Base-by-base conservation (phyloP, 345 rosid species). In the Noccaea caerulescens region DNA sequence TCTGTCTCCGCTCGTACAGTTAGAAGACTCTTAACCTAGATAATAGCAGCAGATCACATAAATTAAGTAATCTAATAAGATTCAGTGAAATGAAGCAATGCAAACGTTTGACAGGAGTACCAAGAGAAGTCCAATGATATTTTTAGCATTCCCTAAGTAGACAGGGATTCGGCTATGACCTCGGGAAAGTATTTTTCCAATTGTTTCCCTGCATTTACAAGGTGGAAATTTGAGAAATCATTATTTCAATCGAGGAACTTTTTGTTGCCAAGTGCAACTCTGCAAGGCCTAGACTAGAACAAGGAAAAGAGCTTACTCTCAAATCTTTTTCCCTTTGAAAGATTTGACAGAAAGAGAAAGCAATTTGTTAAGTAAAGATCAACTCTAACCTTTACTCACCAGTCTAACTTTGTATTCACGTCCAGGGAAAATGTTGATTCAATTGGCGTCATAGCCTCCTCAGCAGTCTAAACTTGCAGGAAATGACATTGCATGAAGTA, bases 391-490 rank as follows among this genome's bases (percentile, higher is more conserved):
- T 75, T 73, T 53, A 82, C 83, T 82, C 67, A 89, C 96, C 93
- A 89, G 76, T 89, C 86, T 77, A 89, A 66, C 83, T 86, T 89
- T 49, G 91, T 87, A 68, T 86, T 81, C 66, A 89, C 91, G 69
- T 89, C 96, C 71, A 89, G 72, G 12, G 96, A 89, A 80, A 89
- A 89, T 57, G 96, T 83, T 59, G 96, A 89, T 76, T 89, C 96
- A 68, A 89, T 85, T 14, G 96, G 96, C 33, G 93, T 89, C 96
- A 89, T 89, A 67, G 96, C 96, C 78, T 89, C 93, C 73, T 82
- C 86, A 11, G 96, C 96, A 69, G 93, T 87, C 96, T 89, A 84
- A 74, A 71, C 45, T 32, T 71, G 20, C 58, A 61, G 59, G 43
- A 37, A 50, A 79, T 68, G 59, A 66, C 57, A 74, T 27, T 43